Evolutionary conservation across 1,284 basidiomycete species (phyloP), one percentile per base, ranked within the genome.

Genomic region (Golubevia pallescens): DNA sequence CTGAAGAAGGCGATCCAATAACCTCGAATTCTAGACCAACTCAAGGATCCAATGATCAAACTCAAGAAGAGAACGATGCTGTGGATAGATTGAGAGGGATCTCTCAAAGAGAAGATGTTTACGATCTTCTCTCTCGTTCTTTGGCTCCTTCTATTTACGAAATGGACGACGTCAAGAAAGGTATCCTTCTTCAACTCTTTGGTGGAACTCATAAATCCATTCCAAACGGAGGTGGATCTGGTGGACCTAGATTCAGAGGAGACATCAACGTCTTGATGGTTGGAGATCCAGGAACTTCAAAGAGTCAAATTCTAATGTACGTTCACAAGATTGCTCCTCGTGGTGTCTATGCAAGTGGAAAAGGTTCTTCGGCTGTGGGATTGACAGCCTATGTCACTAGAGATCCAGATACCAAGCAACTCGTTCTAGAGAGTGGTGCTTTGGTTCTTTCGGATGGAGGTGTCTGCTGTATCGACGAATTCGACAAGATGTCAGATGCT

Each of bases 381-480:
- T 88, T 99, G 74, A 99, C 97, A 1, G 96, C 96, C 0, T 98
- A 98, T 86, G 93, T 99, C 20, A 99, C 96, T 20, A 91, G 96
- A 59, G 96, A 99, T 86, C 95, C 96, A 0, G 96, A 99, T 86
- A 94, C 94, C 51, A 97, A 97, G 87, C 96, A 99, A 84, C 90
- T 99, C 16, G 97, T 99, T 3, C 89, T 99, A 62, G 96, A 99
- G 85, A 95, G 94, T 88, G 96, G 96, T 77, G 96, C 97, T 0
- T 90, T 99, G 2, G 97, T 99, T 1, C 88, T 99, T 62, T 95
- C 93, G 77, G 97, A 99, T 76, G 96, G 96, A 1, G 96, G 96
- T 86, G 94, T 98, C 3, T 99, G 97, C 87, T 99, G 97, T 86
- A 99, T 99, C 76, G 96, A 99, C 83, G 96, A 98, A 87, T 99